A percentile compares a stretch with the other conserved stretches of the same genome.
phyloP scores from a whole-genome alignment of 306 rosid species.

The Trifolium subterraneum region DNA sequence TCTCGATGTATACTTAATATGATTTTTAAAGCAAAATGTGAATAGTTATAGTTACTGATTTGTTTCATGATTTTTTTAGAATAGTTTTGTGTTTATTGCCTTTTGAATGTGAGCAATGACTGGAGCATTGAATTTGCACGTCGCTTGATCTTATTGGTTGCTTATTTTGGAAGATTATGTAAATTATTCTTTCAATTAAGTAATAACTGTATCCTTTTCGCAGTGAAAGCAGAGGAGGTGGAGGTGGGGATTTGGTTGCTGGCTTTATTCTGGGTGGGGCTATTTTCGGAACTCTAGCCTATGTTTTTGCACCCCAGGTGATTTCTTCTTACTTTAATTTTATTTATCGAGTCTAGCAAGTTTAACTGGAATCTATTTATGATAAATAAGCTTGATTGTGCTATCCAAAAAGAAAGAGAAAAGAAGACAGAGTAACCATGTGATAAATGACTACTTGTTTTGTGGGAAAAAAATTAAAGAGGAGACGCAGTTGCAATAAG shows the following conservation, averaged over 20 bases:
- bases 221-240: conserved; percentile 68
- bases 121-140: not conserved
- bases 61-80: conserved; percentile 5
- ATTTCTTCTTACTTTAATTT: conserved; percentile 32
- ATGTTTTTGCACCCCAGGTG: conserved; percentile 97
- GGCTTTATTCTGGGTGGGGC: conserved; percentile 95
- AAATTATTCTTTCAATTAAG: conserved; percentile 9
- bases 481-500: not conserved
- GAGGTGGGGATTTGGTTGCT: conserved; percentile 83
- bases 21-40: not conserved
- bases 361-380: conserved; percentile 24
- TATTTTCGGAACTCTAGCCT: conserved; percentile 80
- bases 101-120: conserved; percentile 14
- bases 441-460: conserved; percentile 15
- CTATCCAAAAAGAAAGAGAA: not conserved
- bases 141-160: conserved; percentile 19
- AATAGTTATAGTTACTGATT: not conserved
- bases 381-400: conserved; percentile 13
- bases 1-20: not conserved
- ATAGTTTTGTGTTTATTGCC: conserved; percentile 7
- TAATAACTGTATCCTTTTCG: conserved; percentile 32
- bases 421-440: not conserved
- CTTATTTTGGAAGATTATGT: conserved; percentile 28
- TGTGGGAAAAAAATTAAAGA: not conserved
- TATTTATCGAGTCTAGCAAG: conserved; percentile 28